Percentiles rank a stretch among this genome's conserved stretches.
Evolutionary conservation across 805 yeast genomes (phyloP).

Genomic region (Babjeviella inositovora): DNA sequence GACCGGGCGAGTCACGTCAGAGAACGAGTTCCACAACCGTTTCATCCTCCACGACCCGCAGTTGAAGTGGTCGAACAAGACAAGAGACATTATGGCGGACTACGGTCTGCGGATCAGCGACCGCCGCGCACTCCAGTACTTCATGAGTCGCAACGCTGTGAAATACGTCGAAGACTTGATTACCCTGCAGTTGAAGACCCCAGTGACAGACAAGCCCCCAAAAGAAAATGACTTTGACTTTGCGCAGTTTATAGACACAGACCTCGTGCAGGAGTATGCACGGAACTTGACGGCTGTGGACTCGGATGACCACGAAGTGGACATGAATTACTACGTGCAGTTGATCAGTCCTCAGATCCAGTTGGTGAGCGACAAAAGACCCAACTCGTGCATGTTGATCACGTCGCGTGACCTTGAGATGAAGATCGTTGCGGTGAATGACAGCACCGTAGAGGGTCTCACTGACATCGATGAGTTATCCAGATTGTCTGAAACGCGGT

Average conservation of each 20-base stretch:
- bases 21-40: slow-evolving; percentile 38
- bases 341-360: slow-evolving; percentile 78
- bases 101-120: slow-evolving; percentile 31
- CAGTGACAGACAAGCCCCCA: too few species aligned
- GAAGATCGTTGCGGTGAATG: slow-evolving; percentile 27
- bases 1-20: too few species aligned
- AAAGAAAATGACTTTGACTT: too few species aligned
- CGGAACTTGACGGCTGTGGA: slow-evolving; percentile 26
- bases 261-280: slow-evolving; percentile 33
- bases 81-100: slow-evolving; percentile 46
- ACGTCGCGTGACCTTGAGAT: slow-evolving; percentile 44
- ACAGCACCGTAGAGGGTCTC: slow-evolving; percentile 19
- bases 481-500: slow-evolving; percentile 34
- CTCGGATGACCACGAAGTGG: slow-evolving; percentile 20
- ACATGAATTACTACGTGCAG: slow-evolving; percentile 47
- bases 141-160: slow-evolving; percentile 31
- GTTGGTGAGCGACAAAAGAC: slow-evolving; percentile 25
- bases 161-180: slow-evolving; percentile 25
- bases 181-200: too few species aligned
- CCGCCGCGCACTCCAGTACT: slow-evolving; percentile 21
- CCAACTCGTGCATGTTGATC: slow-evolving; percentile 28
- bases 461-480: slow-evolving; percentile 14
- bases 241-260: background rate
- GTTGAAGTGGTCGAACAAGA: slow-evolving; percentile 62
- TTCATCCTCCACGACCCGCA: slow-evolving; percentile 60